Evolutionary conservation across 257 asterid genomes (phyloP).

Genomic region (Solanum arcanum): DNA sequence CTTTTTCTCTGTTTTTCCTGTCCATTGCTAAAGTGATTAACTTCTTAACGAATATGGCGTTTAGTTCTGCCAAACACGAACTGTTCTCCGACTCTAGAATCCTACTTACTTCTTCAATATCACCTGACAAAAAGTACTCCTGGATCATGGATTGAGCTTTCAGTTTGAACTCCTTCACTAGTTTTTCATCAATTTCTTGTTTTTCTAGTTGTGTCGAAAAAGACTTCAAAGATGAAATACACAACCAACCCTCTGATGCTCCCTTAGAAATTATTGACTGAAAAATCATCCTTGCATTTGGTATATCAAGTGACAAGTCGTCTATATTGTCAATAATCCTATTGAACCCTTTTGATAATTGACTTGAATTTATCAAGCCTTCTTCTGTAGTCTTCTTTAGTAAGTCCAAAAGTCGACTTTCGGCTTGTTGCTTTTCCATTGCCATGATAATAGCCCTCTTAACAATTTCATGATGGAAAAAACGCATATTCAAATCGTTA

Average conservation of each 20-base stretch:
- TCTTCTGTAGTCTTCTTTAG: conserved; percentile 57
- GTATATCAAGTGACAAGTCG: conserved; percentile 74
- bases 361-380: conserved; percentile 76
- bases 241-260: conserved; percentile 91
- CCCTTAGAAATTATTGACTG: conserved; percentile 71
- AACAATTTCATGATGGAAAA: conserved; percentile 88
- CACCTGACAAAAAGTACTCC: conserved; percentile 81
- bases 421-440: conserved; percentile 69
- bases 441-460: conserved; percentile 72
- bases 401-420: conserved; percentile 43
- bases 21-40: conserved; percentile 84
- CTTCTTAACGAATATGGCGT: conserved; percentile 69
- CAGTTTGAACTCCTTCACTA: conserved; percentile 47
- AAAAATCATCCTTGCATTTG: conserved; percentile 53
- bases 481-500: conserved; percentile 72
- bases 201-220: conserved; percentile 31
- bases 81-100: conserved; percentile 61
- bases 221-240: conserved; percentile 64
- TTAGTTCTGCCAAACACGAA: conserved; percentile 35
- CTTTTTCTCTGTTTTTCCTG: conserved; percentile 79
- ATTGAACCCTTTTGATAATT: conserved; percentile 67
- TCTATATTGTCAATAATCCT: conserved; percentile 70
- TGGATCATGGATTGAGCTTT: conserved; percentile 57
- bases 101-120: conserved; percentile 59
- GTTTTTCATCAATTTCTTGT: conserved; percentile 37